These are phyloP conservation scores for Apiospora rasikravindrae DNA, from an alignment of 2,329 filamentous ascomycete genomes.

Conservation along the genomic window DNA sequence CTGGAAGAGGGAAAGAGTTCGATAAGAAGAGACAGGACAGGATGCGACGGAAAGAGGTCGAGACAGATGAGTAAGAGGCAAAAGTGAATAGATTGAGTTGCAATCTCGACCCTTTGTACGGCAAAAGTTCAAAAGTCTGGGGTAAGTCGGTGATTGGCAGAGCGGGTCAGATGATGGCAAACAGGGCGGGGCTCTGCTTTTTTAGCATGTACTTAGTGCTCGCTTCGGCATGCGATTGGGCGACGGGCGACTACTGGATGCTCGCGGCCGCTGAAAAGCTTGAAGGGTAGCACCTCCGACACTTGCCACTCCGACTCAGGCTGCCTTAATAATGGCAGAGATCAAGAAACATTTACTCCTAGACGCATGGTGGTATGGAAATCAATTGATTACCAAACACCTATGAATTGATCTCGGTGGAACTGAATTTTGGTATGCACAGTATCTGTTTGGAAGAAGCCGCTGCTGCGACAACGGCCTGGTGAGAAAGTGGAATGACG, in stretches of 20 bases:
- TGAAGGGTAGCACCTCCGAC: background rate
- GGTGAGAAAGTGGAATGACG: slow-evolving; percentile 5
- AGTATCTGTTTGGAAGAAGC: background rate
- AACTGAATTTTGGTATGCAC: background rate
- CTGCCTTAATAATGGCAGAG: background rate
- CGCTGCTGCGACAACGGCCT: background rate
- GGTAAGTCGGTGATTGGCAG: slow-evolving; percentile 17
- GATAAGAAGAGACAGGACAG: background rate
- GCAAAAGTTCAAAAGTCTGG: slow-evolving; percentile 3
- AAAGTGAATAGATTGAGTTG: slow-evolving; percentile 1
- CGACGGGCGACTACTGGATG: background rate
- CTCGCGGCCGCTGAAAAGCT: background rate
- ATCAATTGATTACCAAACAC: background rate
- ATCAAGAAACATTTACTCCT: no score
- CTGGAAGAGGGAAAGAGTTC: background rate
- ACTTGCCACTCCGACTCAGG: background rate
- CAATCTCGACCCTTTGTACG: background rate
- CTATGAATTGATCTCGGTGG: background rate
- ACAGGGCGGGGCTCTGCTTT: background rate
- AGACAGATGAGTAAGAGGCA: slow-evolving; percentile 7
- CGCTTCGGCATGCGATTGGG: background rate
- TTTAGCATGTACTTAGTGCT: background rate
- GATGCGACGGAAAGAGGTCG: slow-evolving; percentile 6
- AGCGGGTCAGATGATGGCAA: slow-evolving; percentile 16
- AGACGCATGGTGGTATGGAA: no score